Conservation (phyloP, 2,329 filamentous ascomycete genomes). For the Pseudocercospora pini-densiflorae region DNA sequence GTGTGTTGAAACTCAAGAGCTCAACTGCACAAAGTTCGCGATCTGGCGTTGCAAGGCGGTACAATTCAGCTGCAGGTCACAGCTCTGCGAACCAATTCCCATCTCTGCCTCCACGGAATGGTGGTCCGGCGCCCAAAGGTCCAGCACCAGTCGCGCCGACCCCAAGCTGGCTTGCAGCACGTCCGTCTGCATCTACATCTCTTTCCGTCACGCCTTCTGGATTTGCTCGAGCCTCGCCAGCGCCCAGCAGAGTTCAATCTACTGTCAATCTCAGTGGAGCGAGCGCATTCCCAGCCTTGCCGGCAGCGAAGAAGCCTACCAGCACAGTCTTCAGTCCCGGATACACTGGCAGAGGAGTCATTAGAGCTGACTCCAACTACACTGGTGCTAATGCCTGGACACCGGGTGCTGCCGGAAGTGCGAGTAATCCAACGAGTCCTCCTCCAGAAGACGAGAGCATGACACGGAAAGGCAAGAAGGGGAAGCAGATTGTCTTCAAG, state of each 20-base stretch:
- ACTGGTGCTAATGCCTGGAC: constrained; percentile 49
- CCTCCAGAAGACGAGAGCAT: constrained; percentile 35
- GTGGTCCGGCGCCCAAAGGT: constrained; percentile 22
- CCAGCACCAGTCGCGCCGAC: constrained; percentile 27
- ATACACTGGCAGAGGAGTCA: constrained; percentile 51
- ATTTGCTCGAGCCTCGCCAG: constrained; percentile 38
- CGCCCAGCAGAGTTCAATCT: constrained; percentile 43
- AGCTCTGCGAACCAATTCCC: constrained; percentile 34
- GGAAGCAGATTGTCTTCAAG: constrained; percentile 56
- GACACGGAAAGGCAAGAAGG: constrained; percentile 55
- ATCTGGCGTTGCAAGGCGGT: constrained; percentile 61
- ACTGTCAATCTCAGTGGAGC: constrained; percentile 35
- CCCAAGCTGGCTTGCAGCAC: constrained; percentile 37
- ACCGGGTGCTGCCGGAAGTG: constrained; percentile 30
- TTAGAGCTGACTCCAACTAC: constrained; percentile 47
- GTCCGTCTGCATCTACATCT: constrained; percentile 33
- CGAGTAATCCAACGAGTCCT: constrained; percentile 30
- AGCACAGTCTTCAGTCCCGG: constrained; percentile 58
- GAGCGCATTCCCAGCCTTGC: constrained; percentile 82
- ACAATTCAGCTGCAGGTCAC: constrained; percentile 50
- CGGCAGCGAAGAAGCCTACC: constrained; percentile 72
- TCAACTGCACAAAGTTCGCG: constrained; percentile 71
- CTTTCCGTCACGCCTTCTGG: constrained; percentile 37
- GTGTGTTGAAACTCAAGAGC: constrained; percentile 71
- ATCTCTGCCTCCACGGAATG: constrained; percentile 32